Evolutionary conservation across 2,329 filamentous ascomycete genomes (phyloP).

Genomic region (Ilyonectria sp.): DNA sequence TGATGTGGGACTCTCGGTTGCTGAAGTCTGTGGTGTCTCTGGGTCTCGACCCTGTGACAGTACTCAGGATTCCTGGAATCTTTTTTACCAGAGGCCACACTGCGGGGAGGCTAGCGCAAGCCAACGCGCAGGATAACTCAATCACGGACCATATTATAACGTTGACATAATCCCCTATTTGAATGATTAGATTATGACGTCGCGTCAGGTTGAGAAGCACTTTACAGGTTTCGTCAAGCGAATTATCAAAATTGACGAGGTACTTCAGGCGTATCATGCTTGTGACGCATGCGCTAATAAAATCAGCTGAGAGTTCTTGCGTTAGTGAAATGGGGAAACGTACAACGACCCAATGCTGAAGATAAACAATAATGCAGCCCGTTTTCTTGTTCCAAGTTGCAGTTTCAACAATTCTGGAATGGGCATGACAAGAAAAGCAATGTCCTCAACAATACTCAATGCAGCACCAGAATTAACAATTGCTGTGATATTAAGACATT

Average conservation of each 20-base stretch:
- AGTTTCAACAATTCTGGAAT: constrained; percentile 16
- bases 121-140: constrained; percentile 12
- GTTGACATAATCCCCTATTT: constrained; percentile 12
- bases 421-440: constrained; percentile 11
- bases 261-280: constrained; percentile 20
- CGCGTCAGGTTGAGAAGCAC: too few relatives aligned
- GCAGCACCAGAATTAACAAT: constrained; percentile 3
- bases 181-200: background rate
- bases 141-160: constrained; percentile 15
- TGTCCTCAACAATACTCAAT: constrained; percentile 13
- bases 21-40: constrained; percentile 10
- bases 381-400: background rate
- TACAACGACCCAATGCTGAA: background rate
- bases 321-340: background rate
- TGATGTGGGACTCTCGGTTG: background rate
- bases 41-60: background rate
- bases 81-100: constrained; percentile 11
- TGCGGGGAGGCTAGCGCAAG: constrained; percentile 17
- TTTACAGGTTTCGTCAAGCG: constrained; percentile 9
- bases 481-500: constrained; percentile 7
- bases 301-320: background rate
- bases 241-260: constrained; percentile 9
- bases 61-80: constrained; percentile 12
- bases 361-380: background rate
- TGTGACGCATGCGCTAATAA: constrained; percentile 16